Percentiles rank a stretch among this genome's conserved stretches.
Evolutionary conservation across 495 filamentous ascomycete genomes (phyloP).

Genomic region (Antarctomyces pellizariae): DNA sequence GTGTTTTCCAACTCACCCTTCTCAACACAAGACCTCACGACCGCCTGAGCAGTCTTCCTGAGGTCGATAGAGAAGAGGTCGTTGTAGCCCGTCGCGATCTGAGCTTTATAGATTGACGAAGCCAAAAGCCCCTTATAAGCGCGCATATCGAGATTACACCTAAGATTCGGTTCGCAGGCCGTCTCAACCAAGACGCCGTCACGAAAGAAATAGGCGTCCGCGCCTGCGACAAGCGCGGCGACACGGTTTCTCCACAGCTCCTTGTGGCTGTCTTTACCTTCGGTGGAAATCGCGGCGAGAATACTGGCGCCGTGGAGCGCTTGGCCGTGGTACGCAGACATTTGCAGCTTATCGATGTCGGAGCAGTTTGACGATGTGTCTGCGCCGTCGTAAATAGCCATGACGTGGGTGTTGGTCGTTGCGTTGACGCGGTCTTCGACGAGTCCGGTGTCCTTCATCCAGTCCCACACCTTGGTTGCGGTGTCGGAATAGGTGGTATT

Average conservation of each 20-base stretch:
- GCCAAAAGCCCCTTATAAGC: conserved; percentile 56
- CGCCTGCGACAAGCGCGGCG: conserved; percentile 28
- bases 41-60: conserved; percentile 29
- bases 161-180: conserved; percentile 38
- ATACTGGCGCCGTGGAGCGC: conserved; percentile 49
- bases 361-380: conserved; percentile 25
- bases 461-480: conserved; percentile 49
- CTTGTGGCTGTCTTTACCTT: conserved; percentile 20
- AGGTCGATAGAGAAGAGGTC: conserved; percentile 33
- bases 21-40: conserved; percentile 35
- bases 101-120: conserved; percentile 41
- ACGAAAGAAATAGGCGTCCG: conserved; percentile 30
- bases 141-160: conserved; percentile 47
- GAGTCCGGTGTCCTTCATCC: conserved; percentile 35
- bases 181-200: conserved; percentile 39
- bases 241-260: conserved; percentile 37
- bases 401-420: too few species aligned
- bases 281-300: conserved; percentile 47
- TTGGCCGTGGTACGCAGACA: conserved; percentile 55
- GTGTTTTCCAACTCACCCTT: conserved; percentile 17
- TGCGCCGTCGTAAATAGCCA: conserved; percentile 44
- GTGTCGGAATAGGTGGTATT: conserved; percentile 56
- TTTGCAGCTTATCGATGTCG: conserved; percentile 37
- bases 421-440: conserved; percentile 32
- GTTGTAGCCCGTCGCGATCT: conserved; percentile 39